Evolutionary conservation across 225 moss, liverwort and hornwort genomes (phyloP).

Genomic region (Polytrichum formosum): DNA sequence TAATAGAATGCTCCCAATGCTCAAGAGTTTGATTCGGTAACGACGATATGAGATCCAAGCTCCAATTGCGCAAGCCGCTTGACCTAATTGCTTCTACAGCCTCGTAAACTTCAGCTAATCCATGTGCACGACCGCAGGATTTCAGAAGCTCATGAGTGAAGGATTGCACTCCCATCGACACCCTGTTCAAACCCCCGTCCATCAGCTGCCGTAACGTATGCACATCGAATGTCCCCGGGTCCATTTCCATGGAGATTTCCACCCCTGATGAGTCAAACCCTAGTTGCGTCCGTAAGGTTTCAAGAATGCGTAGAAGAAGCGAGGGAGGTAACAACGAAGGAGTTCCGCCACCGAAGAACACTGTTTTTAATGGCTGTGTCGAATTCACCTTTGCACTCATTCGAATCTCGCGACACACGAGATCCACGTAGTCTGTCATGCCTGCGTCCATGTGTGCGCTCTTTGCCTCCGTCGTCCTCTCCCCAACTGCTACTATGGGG

Average conservation of each 20-base stretch:
- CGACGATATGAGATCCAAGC: conserved; percentile 85
- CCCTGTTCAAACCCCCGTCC: conserved; percentile 68
- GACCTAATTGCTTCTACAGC: conserved; percentile 75
- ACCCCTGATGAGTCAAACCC: conserved; percentile 43
- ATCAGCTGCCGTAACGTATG: conserved; percentile 57
- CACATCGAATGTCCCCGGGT: conserved; percentile 83
- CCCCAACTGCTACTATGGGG: conserved; percentile 79
- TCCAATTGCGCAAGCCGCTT: conserved; percentile 71
- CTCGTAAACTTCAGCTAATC: conserved; percentile 70
- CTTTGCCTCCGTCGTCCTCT: conserved; percentile 52
- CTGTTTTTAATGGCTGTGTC: conserved; percentile 46
- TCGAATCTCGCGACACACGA: conserved; percentile 81
- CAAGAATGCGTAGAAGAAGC: conserved; percentile 63
- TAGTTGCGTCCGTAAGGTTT: conserved; percentile 45
- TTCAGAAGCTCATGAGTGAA: conserved; percentile 67
- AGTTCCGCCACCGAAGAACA: conserved; percentile 96
- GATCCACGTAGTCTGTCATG: conserved; percentile 77
- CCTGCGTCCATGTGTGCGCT: conserved; percentile 48
- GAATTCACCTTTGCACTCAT: conserved; percentile 38
- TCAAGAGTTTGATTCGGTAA: conserved; percentile 68
- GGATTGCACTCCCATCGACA: conserved; percentile 91
- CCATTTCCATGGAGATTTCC: conserved; percentile 96
- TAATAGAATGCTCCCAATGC: conserved; percentile 79
- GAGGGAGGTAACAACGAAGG: conserved; percentile 76
- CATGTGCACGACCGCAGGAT: conserved; percentile 84